A percentile compares a stretch with the other conserved stretches of the same genome.
These are phyloP conservation scores for Aspergillus aculeatinus DNA, from an alignment of 2,329 filamentous ascomycete genomes.

Conservation along the genomic window DNA sequence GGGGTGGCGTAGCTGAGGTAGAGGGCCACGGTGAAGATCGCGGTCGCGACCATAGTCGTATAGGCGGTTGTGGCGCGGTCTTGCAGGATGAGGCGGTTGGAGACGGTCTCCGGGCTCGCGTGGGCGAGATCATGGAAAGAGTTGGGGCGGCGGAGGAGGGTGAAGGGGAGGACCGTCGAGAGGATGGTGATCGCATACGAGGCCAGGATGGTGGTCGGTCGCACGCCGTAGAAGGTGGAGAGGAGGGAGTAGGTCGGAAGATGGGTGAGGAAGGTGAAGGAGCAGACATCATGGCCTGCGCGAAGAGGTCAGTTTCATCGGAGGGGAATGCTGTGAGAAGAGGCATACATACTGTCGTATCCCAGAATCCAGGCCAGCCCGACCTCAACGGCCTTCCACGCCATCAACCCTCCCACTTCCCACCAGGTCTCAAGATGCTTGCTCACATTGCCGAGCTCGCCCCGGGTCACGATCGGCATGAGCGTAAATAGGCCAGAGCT, in stretches of 20 bases:
- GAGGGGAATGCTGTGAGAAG: not conserved
- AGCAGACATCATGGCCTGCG: constrained; percentile 63
- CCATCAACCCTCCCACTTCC: constrained; percentile 58
- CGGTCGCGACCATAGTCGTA: constrained; percentile 66
- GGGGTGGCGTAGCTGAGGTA: constrained; percentile 65
- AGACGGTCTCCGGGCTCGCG: constrained; percentile 45
- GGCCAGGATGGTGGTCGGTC: constrained; percentile 58
- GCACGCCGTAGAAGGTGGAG: constrained; percentile 72
- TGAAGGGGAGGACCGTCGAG: constrained; percentile 71
- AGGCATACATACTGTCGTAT: constrained; percentile 57
- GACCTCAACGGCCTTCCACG: constrained; percentile 64
- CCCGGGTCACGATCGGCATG: constrained; percentile 58
- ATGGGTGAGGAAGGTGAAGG: constrained; percentile 68
- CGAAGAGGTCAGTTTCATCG: not conserved
- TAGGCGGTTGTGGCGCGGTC: constrained; percentile 63
- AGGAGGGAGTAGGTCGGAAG: constrained; percentile 75
- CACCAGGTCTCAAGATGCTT: constrained; percentile 61
- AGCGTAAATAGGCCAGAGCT: constrained; percentile 65
- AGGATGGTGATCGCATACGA: constrained; percentile 67
- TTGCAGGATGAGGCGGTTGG: constrained; percentile 64
- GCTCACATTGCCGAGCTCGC: constrained; percentile 67
- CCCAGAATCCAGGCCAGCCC: constrained; percentile 70
- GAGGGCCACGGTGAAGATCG: constrained; percentile 72
- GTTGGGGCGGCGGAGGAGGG: constrained; percentile 68
- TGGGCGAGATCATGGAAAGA: constrained; percentile 59